A percentile compares a stretch with the other conserved stretches of the same genome.
Conservation (phyloP, 2,329 filamentous ascomycete species). For the Cercospora citrullina region DNA sequence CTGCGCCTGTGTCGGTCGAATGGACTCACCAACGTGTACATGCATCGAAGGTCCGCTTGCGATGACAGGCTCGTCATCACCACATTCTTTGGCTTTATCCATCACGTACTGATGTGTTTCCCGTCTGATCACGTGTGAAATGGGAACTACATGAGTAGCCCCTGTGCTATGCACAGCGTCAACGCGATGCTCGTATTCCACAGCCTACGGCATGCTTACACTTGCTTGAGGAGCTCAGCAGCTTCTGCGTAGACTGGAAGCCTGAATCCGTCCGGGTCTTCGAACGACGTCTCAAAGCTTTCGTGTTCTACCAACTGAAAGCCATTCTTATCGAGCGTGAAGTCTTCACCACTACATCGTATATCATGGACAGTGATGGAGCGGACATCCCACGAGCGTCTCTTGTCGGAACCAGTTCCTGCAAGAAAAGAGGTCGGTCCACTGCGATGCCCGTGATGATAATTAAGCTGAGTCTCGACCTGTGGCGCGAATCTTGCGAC, state of each 20-base stretch:
- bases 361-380: background rate
- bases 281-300: background rate
- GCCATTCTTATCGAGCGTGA: slow-evolving; percentile 10
- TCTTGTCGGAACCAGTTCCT: slow-evolving; percentile 11
- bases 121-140: slow-evolving; percentile 1
- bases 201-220: background rate
- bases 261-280: background rate
- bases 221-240: background rate
- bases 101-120: background rate
- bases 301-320: slow-evolving; percentile 7
- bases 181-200: background rate
- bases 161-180: background rate
- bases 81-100: background rate
- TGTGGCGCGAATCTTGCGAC: background rate
- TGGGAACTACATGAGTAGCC: background rate
- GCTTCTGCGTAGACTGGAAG: background rate
- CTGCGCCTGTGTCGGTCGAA: too few species aligned
- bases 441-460: background rate
- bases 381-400: background rate
- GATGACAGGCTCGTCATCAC: background rate
- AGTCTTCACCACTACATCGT: background rate
- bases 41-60: background rate
- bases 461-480: background rate
- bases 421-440: background rate
- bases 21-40: background rate